phyloP scores from a whole-genome alignment of 768 basidiomycete species.

The Hygrocybe punicea region DNA sequence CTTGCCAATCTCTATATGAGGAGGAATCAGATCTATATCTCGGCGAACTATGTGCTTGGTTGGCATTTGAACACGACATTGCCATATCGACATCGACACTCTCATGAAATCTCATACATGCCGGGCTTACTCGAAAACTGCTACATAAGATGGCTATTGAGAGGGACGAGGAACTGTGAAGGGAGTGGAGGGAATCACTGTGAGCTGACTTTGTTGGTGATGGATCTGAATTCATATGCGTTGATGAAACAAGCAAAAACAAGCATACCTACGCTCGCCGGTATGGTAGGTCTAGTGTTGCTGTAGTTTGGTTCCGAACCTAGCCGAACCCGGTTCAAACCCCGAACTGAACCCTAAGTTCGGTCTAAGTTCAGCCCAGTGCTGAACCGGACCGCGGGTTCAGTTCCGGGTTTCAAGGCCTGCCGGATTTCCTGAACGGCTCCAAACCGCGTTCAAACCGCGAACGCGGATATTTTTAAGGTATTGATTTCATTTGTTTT shows the following conservation, averaged over 20 bases:
- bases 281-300: too few relatives aligned
- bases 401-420: too few relatives aligned
- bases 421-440: too few relatives aligned
- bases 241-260: slow-evolving; percentile 31
- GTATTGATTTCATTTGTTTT: too few relatives aligned
- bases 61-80: slow-evolving; percentile 15
- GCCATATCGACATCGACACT: slow-evolving; percentile 12
- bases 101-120: slow-evolving; percentile 11
- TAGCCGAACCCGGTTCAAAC: too few relatives aligned
- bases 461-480: too few relatives aligned
- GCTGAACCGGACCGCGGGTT: too few relatives aligned
- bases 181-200: neutral
- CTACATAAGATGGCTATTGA: slow-evolving; percentile 18
- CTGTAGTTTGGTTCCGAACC: too few relatives aligned
- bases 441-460: too few relatives aligned
- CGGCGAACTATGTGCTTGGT: slow-evolving; percentile 10
- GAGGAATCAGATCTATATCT: slow-evolving; percentile 9
- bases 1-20: slow-evolving; percentile 8
- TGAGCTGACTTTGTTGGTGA: neutral
- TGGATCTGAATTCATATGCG: slow-evolving; percentile 6
- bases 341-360: too few relatives aligned
- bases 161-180: slow-evolving; percentile 9
- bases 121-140: slow-evolving; percentile 18
- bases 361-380: too few relatives aligned
- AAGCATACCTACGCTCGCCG: slow-evolving; percentile 21